phyloP scores from a whole-genome alignment of 768 basidiomycete species.

The Amanita jacksonii region DNA sequence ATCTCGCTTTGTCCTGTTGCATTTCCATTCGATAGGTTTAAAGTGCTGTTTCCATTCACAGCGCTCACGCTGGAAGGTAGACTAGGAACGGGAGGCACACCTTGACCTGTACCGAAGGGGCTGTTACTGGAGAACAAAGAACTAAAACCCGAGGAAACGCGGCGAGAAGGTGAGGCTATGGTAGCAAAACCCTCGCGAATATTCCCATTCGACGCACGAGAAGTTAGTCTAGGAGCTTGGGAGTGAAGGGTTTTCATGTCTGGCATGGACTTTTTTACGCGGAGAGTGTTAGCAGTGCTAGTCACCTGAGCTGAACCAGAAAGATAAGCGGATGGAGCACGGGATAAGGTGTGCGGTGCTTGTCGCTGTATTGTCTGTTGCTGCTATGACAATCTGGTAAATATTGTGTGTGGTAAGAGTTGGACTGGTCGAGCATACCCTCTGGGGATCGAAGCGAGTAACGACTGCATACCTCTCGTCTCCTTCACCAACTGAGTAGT shows the following conservation, averaged over 20 bases:
- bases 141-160: slow-evolving; percentile 61
- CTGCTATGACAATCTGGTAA: slow-evolving; percentile 19
- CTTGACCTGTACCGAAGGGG: slow-evolving; percentile 26
- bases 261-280: slow-evolving; percentile 98
- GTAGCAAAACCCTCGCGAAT: slow-evolving; percentile 83
- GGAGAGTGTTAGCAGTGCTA: slow-evolving; percentile 46
- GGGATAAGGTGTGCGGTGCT: slow-evolving; percentile 61
- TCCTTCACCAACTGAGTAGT: slow-evolving; percentile 88
- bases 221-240: slow-evolving; percentile 67
- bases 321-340: slow-evolving; percentile 76
- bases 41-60: slow-evolving; percentile 28
- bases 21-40: neutral
- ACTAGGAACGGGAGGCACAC: slow-evolving; percentile 71
- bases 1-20: slow-evolving; percentile 13
- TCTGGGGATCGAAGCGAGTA: slow-evolving; percentile 78
- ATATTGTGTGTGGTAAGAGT: slow-evolving; percentile 2
- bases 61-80: slow-evolving; percentile 48
- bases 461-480: slow-evolving; percentile 93
- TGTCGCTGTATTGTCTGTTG: slow-evolving; percentile 37
- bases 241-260: slow-evolving; percentile 86
- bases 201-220: slow-evolving; percentile 81
- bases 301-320: slow-evolving; percentile 37
- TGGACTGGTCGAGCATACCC: slow-evolving; percentile 36
- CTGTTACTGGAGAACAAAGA: slow-evolving; percentile 56
- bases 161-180: slow-evolving; percentile 73